Evolutionary conservation across 345 rosid species (phyloP).

Genomic region (Chamaenerion angustifolium): DNA sequence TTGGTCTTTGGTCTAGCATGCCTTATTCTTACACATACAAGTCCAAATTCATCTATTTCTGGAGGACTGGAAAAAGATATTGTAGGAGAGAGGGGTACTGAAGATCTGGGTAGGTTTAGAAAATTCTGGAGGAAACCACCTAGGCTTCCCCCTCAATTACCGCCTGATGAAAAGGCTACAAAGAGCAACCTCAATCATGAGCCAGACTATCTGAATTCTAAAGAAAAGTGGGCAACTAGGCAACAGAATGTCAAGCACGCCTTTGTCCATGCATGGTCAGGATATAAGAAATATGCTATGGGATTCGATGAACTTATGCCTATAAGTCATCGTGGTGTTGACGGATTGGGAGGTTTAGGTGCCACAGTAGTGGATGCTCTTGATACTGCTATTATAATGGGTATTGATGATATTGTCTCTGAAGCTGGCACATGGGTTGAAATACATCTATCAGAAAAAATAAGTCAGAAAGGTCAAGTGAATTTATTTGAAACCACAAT

Average conservation of each 20-base stretch:
- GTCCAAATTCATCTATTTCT: constrained; percentile 20
- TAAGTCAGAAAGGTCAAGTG: constrained; percentile 80
- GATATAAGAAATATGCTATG: constrained; percentile 78
- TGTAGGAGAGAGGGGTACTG: constrained; percentile 22
- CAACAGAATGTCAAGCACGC: constrained; percentile 71
- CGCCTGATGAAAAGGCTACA: constrained; percentile 54
- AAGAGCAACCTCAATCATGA: constrained; percentile 13
- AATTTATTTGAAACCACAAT: constrained; percentile 97
- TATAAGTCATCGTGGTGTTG: constrained; percentile 48
- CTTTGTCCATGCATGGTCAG: constrained; percentile 87
- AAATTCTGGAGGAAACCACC: constrained; percentile 68
- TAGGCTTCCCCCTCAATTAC: constrained; percentile 74
- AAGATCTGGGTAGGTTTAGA: constrained; percentile 29
- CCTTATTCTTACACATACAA: constrained; percentile 38
- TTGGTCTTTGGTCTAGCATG: constrained; percentile 63
- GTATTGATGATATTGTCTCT: constrained; percentile 54
- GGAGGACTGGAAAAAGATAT: constrained; percentile 17
- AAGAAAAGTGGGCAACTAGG: constrained; percentile 50
- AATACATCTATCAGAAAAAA: constrained; percentile 59
- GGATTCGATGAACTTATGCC: constrained; percentile 97
- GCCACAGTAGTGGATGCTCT: constrained; percentile 95
- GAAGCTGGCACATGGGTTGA: constrained; percentile 90
- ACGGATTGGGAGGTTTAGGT: constrained; percentile 95
- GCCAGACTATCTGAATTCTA: constrained; percentile 12
- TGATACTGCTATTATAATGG: constrained; percentile 98